phyloP scores from a whole-genome alignment of 768 basidiomycete species.

The Kwoniella bestiolae region DNA sequence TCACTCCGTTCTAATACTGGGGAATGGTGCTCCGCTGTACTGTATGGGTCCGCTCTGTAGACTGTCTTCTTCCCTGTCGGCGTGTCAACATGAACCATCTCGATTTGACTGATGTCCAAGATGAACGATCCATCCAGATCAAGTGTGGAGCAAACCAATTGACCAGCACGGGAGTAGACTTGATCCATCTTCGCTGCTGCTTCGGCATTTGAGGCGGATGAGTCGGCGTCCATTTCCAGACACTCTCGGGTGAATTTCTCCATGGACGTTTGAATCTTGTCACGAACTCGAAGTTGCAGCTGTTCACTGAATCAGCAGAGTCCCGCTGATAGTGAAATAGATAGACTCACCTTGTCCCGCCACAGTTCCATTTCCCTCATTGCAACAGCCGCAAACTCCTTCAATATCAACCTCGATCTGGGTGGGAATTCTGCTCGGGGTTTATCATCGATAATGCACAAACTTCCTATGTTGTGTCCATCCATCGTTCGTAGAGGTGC shows the following conservation, averaged over 20 bases:
- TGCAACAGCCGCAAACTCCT: conserved; percentile 91
- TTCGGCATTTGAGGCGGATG: conserved; percentile 58
- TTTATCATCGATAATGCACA: conserved; percentile 81
- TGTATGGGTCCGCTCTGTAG: conserved; percentile 58
- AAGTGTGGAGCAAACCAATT: conserved; percentile 83
- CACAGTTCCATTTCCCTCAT: conserved; percentile 96
- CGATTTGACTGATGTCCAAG: conserved; percentile 88
- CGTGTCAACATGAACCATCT: conserved; percentile 73
- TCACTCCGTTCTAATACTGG: conserved; percentile 47
- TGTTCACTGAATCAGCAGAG: conserved; percentile 50
- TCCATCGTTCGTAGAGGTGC: conserved; percentile 87
- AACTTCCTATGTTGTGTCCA: conserved; percentile 81
- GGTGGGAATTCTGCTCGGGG: conserved; percentile 85
- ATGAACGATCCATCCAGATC: conserved; percentile 91
- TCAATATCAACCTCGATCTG: conserved; percentile 84
- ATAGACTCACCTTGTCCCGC: conserved; percentile 75
- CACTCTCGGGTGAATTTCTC: conserved; percentile 94
- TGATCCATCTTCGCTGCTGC: conserved; percentile 72
- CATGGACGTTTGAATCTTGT: conserved; percentile 94
- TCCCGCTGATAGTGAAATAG: background rate
- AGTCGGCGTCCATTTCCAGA: conserved; percentile 79
- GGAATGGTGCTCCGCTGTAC: conserved; percentile 20
- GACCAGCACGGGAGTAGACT: conserved; percentile 87
- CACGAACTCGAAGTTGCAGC: conserved; percentile 88
- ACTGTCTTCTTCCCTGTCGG: conserved; percentile 50